Percentiles rank a stretch among this genome's conserved stretches.
These are phyloP conservation scores for Chrysosporium queenslandicum DNA, from an alignment of 2,329 filamentous ascomycete species.

Conservation along the genomic window DNA sequence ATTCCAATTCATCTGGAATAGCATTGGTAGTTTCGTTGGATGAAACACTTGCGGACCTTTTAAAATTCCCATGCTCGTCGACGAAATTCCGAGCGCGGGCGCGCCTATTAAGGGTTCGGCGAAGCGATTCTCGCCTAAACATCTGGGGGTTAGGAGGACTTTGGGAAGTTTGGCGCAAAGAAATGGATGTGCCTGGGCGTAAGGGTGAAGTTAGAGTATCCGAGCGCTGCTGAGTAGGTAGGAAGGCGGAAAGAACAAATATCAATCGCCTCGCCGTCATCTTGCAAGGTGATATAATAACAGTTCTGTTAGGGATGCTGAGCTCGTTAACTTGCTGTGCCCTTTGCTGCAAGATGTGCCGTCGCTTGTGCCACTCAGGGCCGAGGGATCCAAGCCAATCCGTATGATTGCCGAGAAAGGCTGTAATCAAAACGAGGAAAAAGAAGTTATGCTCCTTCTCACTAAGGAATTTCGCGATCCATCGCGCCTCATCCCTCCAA, in stretches of 20 bases:
- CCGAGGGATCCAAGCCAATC: slow-evolving; percentile 49
- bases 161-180: slow-evolving; percentile 42
- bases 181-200: slow-evolving; percentile 36
- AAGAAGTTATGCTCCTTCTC: slow-evolving; percentile 51
- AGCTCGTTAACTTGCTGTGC: slow-evolving; percentile 39
- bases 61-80: slow-evolving; percentile 26
- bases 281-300: slow-evolving; percentile 49
- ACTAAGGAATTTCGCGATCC: slow-evolving; percentile 46
- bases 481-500: slow-evolving; percentile 52
- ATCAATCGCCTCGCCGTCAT: slow-evolving; percentile 50
- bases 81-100: slow-evolving; percentile 39
- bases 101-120: slow-evolving; percentile 45
- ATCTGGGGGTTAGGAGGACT: slow-evolving; percentile 44
- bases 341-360: slow-evolving; percentile 44
- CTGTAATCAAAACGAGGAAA: slow-evolving; percentile 49
- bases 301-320: slow-evolving; percentile 44
- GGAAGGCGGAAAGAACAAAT: slow-evolving; percentile 49
- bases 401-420: slow-evolving; percentile 51
- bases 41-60: slow-evolving; percentile 37
- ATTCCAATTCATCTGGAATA: slow-evolving; percentile 28
- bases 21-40: slow-evolving; percentile 35
- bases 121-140: slow-evolving; percentile 44
- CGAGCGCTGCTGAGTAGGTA: slow-evolving; percentile 41
- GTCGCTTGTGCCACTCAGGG: slow-evolving; percentile 46
- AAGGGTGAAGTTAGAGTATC: slow-evolving; percentile 32